Evolutionary conservation across 2,329 filamentous ascomycete genomes (phyloP).

Genomic region (Phialemoniopsis sp.): DNA sequence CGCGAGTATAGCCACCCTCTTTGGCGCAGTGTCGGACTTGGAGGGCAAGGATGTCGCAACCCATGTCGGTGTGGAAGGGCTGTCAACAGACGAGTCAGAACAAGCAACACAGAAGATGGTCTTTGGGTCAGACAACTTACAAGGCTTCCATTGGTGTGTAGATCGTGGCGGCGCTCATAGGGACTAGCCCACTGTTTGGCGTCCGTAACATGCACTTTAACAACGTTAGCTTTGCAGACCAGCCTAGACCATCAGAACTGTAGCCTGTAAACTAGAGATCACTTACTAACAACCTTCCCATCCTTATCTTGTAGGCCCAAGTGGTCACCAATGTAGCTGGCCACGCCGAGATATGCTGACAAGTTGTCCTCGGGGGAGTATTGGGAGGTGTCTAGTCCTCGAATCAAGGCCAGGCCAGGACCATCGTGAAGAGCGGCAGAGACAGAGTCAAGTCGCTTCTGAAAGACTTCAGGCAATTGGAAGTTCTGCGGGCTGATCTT

Average conservation of each 20-base stretch:
- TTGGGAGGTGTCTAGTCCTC: slow-evolving; percentile 42
- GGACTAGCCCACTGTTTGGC: slow-evolving; percentile 40
- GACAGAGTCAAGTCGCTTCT: slow-evolving; percentile 24
- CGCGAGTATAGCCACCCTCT: slow-evolving; percentile 38
- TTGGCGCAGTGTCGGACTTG: slow-evolving; percentile 39
- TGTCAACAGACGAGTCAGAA: slow-evolving; percentile 11
- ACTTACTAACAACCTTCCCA: slow-evolving; percentile 42
- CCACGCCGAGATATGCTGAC: slow-evolving; percentile 51
- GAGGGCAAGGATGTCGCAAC: slow-evolving; percentile 42
- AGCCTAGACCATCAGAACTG: neutral
- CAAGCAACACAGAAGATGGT: neutral
- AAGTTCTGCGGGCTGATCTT: slow-evolving; percentile 31
- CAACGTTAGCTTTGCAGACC: slow-evolving; percentile 5
- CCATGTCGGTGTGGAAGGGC: slow-evolving; percentile 50
- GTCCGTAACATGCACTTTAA: slow-evolving; percentile 41
- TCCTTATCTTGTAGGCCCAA: slow-evolving; percentile 46
- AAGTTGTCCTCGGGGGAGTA: slow-evolving; percentile 50
- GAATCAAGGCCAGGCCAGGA: slow-evolving; percentile 48
- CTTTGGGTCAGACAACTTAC: slow-evolving; percentile 20
- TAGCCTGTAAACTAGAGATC: neutral
- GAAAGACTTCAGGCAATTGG: slow-evolving; percentile 28
- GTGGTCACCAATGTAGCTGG: slow-evolving; percentile 50
- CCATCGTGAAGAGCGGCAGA: slow-evolving; percentile 32
- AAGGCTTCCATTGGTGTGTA: slow-evolving; percentile 41
- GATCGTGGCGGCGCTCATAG: slow-evolving; percentile 39